A percentile compares a stretch with the other conserved stretches of the same genome.
Conservation (phyloP, 441 rosid genomes). For the Pelargonium fulgidum region DNA sequence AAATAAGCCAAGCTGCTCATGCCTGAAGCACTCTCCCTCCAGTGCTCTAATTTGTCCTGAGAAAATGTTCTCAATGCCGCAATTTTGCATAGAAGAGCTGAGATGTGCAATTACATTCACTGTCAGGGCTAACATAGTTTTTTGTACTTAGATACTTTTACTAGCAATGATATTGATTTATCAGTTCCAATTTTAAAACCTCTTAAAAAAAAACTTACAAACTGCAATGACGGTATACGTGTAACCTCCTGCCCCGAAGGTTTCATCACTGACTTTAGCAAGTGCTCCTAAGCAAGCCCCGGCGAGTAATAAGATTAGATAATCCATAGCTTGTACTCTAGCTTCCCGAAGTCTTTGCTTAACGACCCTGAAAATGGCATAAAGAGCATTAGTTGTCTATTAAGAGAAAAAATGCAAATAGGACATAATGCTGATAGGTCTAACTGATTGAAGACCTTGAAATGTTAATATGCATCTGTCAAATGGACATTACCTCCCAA, state of each 20-base stretch:
- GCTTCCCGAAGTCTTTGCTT: slow-evolving; percentile 92
- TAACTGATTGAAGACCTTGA: background rate
- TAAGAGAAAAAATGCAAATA: background rate
- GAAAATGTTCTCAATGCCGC: slow-evolving; percentile 87
- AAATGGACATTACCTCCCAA: slow-evolving; percentile 58
- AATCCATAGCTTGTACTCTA: slow-evolving; percentile 76
- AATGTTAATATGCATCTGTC: background rate
- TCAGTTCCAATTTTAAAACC: background rate
- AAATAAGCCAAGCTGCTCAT: slow-evolving; percentile 91
- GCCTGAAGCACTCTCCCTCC: slow-evolving; percentile 87
- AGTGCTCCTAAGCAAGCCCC: slow-evolving; percentile 96
- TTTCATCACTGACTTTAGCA: slow-evolving; percentile 90
- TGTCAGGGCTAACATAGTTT: background rate
- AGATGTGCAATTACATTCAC: slow-evolving; percentile 4
- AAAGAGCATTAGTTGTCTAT: background rate
- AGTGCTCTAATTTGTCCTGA: slow-evolving; percentile 74
- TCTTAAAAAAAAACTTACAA: slow-evolving; percentile 50
- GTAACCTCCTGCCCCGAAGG: slow-evolving; percentile 78
- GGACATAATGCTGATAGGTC: background rate
- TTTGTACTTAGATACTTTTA: too few species aligned
- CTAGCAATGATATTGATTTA: background rate
- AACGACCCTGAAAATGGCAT: slow-evolving; percentile 46
- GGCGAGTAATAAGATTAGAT: slow-evolving; percentile 70
- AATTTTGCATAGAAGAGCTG: slow-evolving; percentile 88
- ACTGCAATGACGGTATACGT: slow-evolving; percentile 90